phyloP scores from a whole-genome alignment of 495 filamentous ascomycete species.

The Achaetomiella virescens region DNA sequence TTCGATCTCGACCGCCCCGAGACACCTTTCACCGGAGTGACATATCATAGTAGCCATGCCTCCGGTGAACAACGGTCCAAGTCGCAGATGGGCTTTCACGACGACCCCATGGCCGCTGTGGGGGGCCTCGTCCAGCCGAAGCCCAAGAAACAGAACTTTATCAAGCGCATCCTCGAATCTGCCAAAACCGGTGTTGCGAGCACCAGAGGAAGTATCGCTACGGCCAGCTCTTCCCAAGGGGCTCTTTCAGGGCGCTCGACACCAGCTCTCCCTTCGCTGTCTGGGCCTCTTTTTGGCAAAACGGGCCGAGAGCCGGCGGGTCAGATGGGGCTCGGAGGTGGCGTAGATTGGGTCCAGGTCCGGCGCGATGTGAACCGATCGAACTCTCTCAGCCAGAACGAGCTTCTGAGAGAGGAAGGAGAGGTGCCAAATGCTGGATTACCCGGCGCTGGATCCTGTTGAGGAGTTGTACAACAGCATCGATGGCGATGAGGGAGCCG shows the following conservation, averaged over 20 bases:
- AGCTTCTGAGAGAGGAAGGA: slow-evolving; percentile 81
- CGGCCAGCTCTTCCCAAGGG: slow-evolving; percentile 36
- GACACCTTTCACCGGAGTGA: slow-evolving; percentile 68
- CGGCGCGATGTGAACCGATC: slow-evolving; percentile 91
- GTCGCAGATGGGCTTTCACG: slow-evolving; percentile 43
- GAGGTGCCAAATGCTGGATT: slow-evolving; percentile 89
- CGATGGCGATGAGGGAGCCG: slow-evolving; percentile 84
- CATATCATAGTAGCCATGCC: slow-evolving; percentile 80
- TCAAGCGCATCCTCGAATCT: slow-evolving; percentile 92
- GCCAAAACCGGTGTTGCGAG: slow-evolving; percentile 91
- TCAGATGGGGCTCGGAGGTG: slow-evolving; percentile 60
- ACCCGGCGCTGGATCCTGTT: slow-evolving; percentile 79
- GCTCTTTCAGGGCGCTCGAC: slow-evolving; percentile 25
- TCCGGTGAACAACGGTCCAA: slow-evolving; percentile 47
- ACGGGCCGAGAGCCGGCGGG: slow-evolving; percentile 46
- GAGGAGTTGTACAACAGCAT: slow-evolving; percentile 78
- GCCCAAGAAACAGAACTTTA: slow-evolving; percentile 85
- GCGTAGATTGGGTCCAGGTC: slow-evolving; percentile 91
- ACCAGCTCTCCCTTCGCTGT: slow-evolving; percentile 3
- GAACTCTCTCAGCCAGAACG: slow-evolving; percentile 84
- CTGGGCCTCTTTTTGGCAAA: slow-evolving; percentile 40
- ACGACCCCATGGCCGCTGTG: slow-evolving; percentile 48
- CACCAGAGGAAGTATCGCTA: slow-evolving; percentile 76
- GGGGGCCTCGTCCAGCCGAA: slow-evolving; percentile 65
- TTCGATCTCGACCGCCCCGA: slow-evolving; percentile 53